These are phyloP conservation scores for Arthroderma uncinatum DNA, from an alignment of 2,329 filamentous ascomycete genomes.

Conservation along the genomic window DNA sequence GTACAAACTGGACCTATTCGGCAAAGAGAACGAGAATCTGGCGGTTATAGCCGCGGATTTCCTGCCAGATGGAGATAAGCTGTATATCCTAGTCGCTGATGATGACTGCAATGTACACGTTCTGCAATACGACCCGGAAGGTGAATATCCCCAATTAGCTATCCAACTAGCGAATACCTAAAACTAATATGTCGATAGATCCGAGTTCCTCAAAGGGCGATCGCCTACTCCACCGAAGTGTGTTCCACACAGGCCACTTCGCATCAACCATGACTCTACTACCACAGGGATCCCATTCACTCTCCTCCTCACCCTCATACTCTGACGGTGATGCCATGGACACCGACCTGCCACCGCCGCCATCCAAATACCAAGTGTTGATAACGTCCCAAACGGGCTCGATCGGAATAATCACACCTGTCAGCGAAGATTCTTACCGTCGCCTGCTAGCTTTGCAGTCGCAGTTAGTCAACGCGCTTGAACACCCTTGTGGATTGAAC, in stretches of 20 bases:
- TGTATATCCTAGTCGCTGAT: constrained; percentile 75
- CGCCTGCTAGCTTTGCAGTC: constrained; percentile 70
- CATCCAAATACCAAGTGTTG: constrained; percentile 44
- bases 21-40: constrained; percentile 68
- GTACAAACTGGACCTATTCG: constrained; percentile 87
- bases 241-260: constrained; percentile 76
- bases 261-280: constrained; percentile 66
- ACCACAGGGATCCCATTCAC: constrained; percentile 49
- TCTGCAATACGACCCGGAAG: constrained; percentile 87
- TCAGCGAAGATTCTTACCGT: constrained; percentile 71
- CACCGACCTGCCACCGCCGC: constrained; percentile 19
- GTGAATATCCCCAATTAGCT: constrained; percentile 42
- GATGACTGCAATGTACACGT: constrained; percentile 78
- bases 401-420: constrained; percentile 62
- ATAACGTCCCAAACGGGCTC: constrained; percentile 65
- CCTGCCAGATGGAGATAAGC: constrained; percentile 68
- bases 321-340: constrained; percentile 31
- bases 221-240: constrained; percentile 72
- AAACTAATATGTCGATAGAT: constrained; percentile 42
- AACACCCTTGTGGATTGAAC: constrained; percentile 70
- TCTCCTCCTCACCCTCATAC: constrained; percentile 26
- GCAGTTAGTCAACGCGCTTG: constrained; percentile 64
- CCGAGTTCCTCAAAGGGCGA: constrained; percentile 86
- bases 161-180: not conserved
- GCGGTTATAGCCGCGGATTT: constrained; percentile 78